Evolutionary conservation across 164 flowering plant species (phyloP).

Genomic region (Cinnamomum micranthum): DNA sequence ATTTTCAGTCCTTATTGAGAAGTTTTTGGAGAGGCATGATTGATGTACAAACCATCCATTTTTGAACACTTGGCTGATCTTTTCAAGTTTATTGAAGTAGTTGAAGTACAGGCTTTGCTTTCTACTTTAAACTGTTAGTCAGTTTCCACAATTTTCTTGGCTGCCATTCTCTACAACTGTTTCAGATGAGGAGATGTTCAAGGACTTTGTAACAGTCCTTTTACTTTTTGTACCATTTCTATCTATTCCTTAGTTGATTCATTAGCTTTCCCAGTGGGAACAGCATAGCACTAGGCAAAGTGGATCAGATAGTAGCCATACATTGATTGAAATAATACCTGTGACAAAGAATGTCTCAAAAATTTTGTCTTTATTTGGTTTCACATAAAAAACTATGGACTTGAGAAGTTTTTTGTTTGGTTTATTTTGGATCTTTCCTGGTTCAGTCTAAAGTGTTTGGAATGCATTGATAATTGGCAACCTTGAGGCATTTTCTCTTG

Average conservation of each 20-base stretch:
- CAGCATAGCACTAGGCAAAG: background rate
- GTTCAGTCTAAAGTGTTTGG: background rate
- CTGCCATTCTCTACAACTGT: background rate
- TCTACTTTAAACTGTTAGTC: background rate
- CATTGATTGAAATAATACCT: background rate
- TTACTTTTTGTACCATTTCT: background rate
- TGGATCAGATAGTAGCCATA: background rate
- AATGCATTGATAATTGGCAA: background rate
- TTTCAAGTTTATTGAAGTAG: background rate
- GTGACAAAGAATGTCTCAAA: background rate
- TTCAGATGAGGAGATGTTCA: background rate
- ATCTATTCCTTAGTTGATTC: background rate
- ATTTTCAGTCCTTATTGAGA: slow-evolving; percentile 54
- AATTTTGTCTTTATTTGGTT: background rate
- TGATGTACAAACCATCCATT: slow-evolving; percentile 10
- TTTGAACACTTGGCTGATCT: background rate
- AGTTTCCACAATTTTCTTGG: background rate
- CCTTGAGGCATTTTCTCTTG: background rate
- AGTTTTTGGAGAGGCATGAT: slow-evolving; percentile 32
- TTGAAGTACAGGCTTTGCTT: background rate
- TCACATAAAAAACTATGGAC: background rate
- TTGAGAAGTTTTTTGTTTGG: background rate
- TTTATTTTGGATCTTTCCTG: background rate
- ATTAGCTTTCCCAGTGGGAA: background rate
- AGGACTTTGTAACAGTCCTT: background rate